Conservation (phyloP, 2,329 filamentous ascomycete species). For the Colletotrichum caudatum region DNA sequence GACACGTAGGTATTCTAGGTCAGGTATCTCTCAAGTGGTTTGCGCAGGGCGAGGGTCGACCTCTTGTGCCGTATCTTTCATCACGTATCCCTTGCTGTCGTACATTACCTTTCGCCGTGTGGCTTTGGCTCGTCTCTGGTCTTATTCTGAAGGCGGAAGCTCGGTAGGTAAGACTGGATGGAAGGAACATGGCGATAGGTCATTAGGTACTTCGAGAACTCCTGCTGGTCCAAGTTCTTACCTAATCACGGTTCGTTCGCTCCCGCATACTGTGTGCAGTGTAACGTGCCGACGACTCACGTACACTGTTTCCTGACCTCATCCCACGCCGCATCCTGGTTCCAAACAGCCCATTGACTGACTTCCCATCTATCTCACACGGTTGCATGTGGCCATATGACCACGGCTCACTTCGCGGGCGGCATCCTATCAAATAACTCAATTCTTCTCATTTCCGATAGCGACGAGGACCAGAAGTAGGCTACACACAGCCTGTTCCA, state of each 20-base stretch:
- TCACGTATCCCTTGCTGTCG: not conserved
- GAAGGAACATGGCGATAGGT: too few species aligned
- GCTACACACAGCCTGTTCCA: not conserved
- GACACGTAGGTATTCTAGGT: conserved; percentile 5
- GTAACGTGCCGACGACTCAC: not conserved
- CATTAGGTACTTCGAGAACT: too few species aligned
- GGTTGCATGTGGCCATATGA: conserved; percentile 16
- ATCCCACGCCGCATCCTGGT: not conserved
- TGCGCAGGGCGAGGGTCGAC: not conserved
- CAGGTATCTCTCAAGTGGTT: not conserved
- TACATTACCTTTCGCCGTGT: not conserved
- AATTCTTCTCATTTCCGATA: conserved; percentile 7
- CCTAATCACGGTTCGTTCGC: not conserved
- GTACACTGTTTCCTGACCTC: not conserved
- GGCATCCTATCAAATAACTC: not conserved
- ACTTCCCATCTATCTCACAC: not conserved
- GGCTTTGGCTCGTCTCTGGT: not conserved
- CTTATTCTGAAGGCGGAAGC: not conserved
- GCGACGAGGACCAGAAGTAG: not conserved
- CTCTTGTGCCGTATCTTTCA: not conserved
- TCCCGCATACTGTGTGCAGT: not conserved
- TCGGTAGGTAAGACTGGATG: too few species aligned
- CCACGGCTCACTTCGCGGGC: not conserved
- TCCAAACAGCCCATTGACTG: not conserved
- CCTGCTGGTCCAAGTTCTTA: not conserved